phyloP scores from a whole-genome alignment of 345 rosid species.

The Garcia nutans region DNA sequence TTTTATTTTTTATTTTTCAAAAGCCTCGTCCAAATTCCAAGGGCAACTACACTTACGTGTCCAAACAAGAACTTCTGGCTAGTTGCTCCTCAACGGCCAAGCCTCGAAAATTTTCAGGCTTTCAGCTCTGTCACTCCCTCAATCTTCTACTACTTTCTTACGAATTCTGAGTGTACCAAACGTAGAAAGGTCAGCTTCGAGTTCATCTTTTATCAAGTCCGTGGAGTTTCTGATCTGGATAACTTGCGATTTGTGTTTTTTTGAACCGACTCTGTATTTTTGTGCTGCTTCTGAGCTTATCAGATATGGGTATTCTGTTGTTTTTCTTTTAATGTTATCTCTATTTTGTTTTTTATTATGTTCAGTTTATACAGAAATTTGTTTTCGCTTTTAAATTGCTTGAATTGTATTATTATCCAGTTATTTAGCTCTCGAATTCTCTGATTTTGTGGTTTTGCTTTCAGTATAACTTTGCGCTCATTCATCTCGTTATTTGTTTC shows the following conservation, averaged over 20 bases:
- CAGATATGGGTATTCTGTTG: neutral
- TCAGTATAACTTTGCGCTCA: too few species aligned
- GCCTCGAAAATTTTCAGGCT: neutral
- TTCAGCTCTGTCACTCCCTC: neutral
- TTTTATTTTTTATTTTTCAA: too few species aligned
- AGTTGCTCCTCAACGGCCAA: neutral
- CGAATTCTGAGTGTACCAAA: neutral
- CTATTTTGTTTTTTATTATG: neutral
- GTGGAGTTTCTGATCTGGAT: neutral
- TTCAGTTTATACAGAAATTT: neutral
- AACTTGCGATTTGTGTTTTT: neutral
- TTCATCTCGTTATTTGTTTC: too few species aligned
- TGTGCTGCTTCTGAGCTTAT: neutral
- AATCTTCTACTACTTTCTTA: neutral
- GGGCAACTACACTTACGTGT: too few species aligned
- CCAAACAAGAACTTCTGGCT: neutral
- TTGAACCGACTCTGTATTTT: neutral
- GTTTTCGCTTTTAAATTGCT: neutral
- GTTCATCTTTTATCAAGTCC: neutral
- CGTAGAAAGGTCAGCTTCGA: neutral
- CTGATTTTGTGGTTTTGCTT: neutral
- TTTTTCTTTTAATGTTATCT: neutral
- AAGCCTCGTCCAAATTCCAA: too few species aligned
- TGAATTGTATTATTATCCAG: neutral
- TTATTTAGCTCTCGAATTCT: neutral